Base-by-base conservation (phyloP, 257 asterid species). In the Apocynum venetum region DNA sequence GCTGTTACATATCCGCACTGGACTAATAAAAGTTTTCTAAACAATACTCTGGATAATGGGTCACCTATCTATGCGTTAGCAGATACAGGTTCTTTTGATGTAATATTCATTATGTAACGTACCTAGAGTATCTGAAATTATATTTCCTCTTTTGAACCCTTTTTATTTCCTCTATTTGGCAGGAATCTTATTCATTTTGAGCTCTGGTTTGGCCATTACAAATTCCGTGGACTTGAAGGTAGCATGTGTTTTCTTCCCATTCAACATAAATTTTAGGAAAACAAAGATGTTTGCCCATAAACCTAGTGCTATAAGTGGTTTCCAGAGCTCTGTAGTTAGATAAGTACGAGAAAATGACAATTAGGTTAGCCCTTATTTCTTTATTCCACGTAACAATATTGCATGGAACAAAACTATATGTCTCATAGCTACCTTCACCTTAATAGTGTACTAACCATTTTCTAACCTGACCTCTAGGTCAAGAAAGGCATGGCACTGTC, bases 171-270 rank as follows among this genome's bases (percentile, higher is more conserved):
- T 74, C 52, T 40, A 79, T 57, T 81, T 85, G 20, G 55, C 83
- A 91, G 96, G 96, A 82, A 85, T 85, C 72, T 81, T 91, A 80
- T 89, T 86, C 85, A 78, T 83, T 89, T 81, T 91, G 51, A 78
- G 76, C 79, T 83, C 84, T 46, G 87, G 86, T 77, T 82, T 88
- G 68, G 70, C 88, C 46, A 79, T 87, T 67, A 80, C 78, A 67
- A 89, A 83, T 67, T 80, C 84, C 2, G 93, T 88, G 85, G 85
- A 89, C 57, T 82, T 91, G 80, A 84, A 91, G 94, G 96, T 91
- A 86, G 82, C 47, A 57, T 43, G 43, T 74, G 66, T 60, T 60
- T 25, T 31, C 46, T 43, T 19, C 31, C 3, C 35, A 57, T 25
- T 38, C 36, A 0, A 8, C 20, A 67, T 67, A 7, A 14, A 1